These are phyloP conservation scores for Phialocephala subalpina DNA, from an alignment of 2,329 filamentous ascomycete species.

Conservation along the genomic window DNA sequence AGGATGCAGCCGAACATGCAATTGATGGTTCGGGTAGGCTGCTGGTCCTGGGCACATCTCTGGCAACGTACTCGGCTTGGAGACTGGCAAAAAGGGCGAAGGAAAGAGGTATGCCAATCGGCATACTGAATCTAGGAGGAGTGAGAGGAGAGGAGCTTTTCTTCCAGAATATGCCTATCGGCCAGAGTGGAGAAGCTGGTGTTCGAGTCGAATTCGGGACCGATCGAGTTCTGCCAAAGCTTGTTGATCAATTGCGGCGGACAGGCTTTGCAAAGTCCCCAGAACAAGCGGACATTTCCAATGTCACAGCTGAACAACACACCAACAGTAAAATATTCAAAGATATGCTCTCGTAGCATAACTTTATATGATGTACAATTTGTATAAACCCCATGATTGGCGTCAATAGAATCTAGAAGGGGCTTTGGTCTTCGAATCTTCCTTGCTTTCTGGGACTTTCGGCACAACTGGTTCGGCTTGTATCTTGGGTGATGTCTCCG, in stretches of 20 bases:
- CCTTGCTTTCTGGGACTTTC: conserved; percentile 14
- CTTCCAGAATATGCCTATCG: conserved; percentile 63
- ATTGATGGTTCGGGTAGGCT: conserved; percentile 80
- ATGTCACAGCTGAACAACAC: conserved; percentile 29
- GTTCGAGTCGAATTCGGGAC: conserved; percentile 66
- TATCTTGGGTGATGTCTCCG: conserved; percentile 13
- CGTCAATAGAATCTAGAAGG: conserved; percentile 44
- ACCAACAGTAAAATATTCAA: conserved; percentile 55
- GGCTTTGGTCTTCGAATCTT: conserved; percentile 36
- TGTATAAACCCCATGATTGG: conserved; percentile 24
- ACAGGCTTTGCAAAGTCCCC: conserved; percentile 39
- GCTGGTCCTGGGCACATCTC: conserved; percentile 84
- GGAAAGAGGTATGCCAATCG: conserved; percentile 84
- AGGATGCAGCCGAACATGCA: conserved; percentile 78
- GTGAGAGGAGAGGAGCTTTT: conserved; percentile 81
- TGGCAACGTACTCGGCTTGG: conserved; percentile 97
- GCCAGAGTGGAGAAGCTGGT: conserved; percentile 58
- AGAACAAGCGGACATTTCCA: conserved; percentile 41
- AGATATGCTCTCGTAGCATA: conserved; percentile 63
- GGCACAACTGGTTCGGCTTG: conserved; percentile 9
- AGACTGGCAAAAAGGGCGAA: conserved; percentile 84
- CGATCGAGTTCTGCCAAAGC: conserved; percentile 62
- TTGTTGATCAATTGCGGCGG: conserved; percentile 58
- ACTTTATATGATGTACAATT: conserved; percentile 35
- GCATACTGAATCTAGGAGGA: conserved; percentile 87